Evolutionary conservation across 2,329 filamentous ascomycete species (phyloP), one percentile per base, ranked within the genome.

Genomic region (Tolypocladium amazonense): DNA sequence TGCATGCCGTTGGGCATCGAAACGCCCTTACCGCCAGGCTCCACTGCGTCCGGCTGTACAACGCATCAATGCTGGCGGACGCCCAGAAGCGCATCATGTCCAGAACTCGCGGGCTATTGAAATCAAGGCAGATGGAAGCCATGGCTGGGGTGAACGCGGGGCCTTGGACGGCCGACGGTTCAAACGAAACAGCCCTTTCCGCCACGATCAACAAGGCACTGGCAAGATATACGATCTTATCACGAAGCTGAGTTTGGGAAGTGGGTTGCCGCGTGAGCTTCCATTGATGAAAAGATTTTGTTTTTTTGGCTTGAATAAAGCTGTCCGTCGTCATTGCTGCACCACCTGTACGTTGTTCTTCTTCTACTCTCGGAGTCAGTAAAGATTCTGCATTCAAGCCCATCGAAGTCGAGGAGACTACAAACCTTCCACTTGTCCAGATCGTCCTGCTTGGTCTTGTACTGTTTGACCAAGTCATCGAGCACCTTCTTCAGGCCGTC

Each of bases 371-470:
- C 33, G 47, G 14, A n/a, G 56, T 59, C 59, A 61, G 59, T 61
- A 61, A 58, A 58, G 66, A 65, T 15, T 14, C 59, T 64, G 58
- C 39, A 41, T 35, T n/a, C 35, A 39, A 39, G 20, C 27, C 12
- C 37, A 47, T 35, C 25, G 23, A 27, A 39, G 25, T 37, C 20
- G 30, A 55, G 18, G 3, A 54, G 14, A 23, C 18, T 9, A 70
- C 85, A 61, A 77, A 95, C 93, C 90, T 99, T 99, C 94, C 94
- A 99, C 75, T 88, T 92, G 73, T 99, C 93, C 80, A 99, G 84
- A 71, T 99, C 94, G 50, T 91, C 86, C 74, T 99, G 92, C 76
- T 96, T 96, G 38, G 81, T 78, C 79, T 96, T 96, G 81, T 97
- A 97, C 77, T 96, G 91, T 82, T 96, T 97, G 66, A 97, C 84